A percentile compares a stretch with the other conserved stretches of the same genome.
Evolutionary conservation across 2,329 filamentous ascomycete genomes (phyloP).

Genomic region (Trichoderma sp.): DNA sequence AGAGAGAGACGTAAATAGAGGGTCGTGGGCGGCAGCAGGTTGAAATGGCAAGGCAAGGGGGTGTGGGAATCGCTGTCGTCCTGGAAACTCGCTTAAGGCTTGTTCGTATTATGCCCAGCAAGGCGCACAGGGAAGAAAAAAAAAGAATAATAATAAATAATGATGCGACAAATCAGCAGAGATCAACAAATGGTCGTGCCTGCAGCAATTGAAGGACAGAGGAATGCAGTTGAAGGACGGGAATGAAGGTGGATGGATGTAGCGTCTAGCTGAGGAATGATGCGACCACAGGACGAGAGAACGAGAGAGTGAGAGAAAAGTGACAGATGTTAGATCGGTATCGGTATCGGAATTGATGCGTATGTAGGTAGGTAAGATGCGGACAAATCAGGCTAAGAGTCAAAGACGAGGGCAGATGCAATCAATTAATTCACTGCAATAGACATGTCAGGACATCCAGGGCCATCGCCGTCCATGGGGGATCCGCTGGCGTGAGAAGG

Average conservation of each 20-base stretch:
- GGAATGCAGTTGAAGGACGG: background rate
- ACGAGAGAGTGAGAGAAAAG: background rate
- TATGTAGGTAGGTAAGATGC: background rate
- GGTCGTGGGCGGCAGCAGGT: background rate
- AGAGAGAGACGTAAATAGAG: background rate
- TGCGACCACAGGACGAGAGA: background rate
- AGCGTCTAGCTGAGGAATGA: constrained; percentile 5
- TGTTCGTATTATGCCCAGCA: constrained; percentile 12
- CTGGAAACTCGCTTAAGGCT: constrained; percentile 13
- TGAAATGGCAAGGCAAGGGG: constrained; percentile 6
- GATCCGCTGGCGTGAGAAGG: background rate
- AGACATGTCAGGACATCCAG: background rate
- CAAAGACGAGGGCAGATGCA: background rate
- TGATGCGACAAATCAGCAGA: background rate
- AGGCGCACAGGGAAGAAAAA: background rate
- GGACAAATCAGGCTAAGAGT: background rate
- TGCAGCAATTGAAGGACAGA: background rate
- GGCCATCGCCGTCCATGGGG: background rate
- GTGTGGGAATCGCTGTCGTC: constrained; percentile 13
- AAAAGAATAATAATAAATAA: background rate
- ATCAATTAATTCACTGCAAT: background rate
- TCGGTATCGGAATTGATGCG: background rate
- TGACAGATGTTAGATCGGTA: background rate
- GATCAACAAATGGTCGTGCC: background rate
- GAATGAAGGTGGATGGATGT: constrained; percentile 2